Percentiles rank a stretch among this genome's conserved stretches.
phyloP scores from a whole-genome alignment of 352 stramenopile species.

The Blastocystis sp. region DNA sequence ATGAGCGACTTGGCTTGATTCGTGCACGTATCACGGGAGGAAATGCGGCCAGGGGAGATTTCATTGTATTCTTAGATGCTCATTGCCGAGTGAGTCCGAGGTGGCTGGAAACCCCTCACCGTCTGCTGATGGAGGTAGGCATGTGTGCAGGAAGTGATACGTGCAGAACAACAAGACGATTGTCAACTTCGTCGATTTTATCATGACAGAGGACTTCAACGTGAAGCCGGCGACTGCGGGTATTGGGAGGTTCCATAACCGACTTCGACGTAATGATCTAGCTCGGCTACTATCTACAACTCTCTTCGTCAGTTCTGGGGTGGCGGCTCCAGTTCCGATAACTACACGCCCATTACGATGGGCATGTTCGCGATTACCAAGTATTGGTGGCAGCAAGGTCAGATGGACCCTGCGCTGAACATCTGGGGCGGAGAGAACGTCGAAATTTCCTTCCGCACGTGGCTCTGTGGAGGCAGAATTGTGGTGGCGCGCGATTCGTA shows the following conservation, averaged over 20 bases:
- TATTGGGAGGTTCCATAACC: conserved; percentile 3
- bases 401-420: conserved; percentile 56
- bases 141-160: not conserved
- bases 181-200: conserved; percentile 66
- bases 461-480: conserved; percentile 66
- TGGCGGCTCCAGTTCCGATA: conserved; percentile 20
- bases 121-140: conserved; percentile 45
- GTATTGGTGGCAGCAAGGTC: conserved; percentile 58
- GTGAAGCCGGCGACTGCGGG: conserved; percentile 43
- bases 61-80: conserved; percentile 67
- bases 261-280: not conserved
- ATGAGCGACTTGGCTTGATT: conserved; percentile 62
- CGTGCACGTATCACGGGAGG: conserved; percentile 60
- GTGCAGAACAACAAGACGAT: conserved; percentile 34
- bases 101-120: conserved; percentile 59
- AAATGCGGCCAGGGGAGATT: conserved; percentile 47
- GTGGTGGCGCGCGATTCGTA: conserved; percentile 59
- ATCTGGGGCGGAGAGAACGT: conserved; percentile 68
- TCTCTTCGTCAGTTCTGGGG: conserved; percentile 66
- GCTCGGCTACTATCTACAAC: conserved; percentile 62
- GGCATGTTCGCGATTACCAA: conserved; percentile 69
- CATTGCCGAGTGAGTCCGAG: conserved; percentile 53
- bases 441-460: conserved; percentile 67
- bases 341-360: conserved; percentile 67
- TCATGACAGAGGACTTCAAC: conserved; percentile 47